Evolutionary conservation across 345 rosid species (phyloP), one percentile per base, ranked within the genome.

Genomic region (Melastoma malabathricum): DNA sequence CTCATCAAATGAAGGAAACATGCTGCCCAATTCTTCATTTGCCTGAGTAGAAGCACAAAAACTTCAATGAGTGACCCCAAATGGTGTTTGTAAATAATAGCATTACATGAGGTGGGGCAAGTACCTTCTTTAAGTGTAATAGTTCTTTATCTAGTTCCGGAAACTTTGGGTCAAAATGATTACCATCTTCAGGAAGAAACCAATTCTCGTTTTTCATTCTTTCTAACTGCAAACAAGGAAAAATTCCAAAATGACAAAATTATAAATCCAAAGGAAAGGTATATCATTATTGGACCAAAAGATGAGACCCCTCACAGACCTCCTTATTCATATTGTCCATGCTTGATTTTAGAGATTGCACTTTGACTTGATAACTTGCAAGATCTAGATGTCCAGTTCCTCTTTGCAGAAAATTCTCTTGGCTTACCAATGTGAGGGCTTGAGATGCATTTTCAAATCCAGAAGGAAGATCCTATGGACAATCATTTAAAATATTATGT

Each of bases 191-290:
- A 50, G 78, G 65, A 64, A 70, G 58, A 59, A 65, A 67, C 56
- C 82, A 74, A 60, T 92, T 92, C 75, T 87, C 98, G 47, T 77
- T 87, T 70, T 92, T 92, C 98, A 92, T 87, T 64, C 79, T 77
- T 65, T 92, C 95, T 76, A 92, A 64, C 96, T 92, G 76, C 69
- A 55, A 48, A 46, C 45, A 19, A 61, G 51, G 15, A 47, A 17
- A 15, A 17, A 18, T n/a, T 14, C 15, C 45, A 38, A 27, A 25
- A 31, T 31, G 38, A 31, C 38, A 31, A 7, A 2, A 1, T 31
- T 12, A 52, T 31, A 5, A n/a, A 2, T 31, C 38, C 38, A 5
- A 31, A 0, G 23, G 23, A 56, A 45, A 56, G 18, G 18, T 20
- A 27, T 15, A 20, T 3, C 39, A 12, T 20, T 49, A 3, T 13